phyloP scores from a whole-genome alignment of 2,329 filamentous ascomycete species.

The Pseudogymnoascus sp. region DNA sequence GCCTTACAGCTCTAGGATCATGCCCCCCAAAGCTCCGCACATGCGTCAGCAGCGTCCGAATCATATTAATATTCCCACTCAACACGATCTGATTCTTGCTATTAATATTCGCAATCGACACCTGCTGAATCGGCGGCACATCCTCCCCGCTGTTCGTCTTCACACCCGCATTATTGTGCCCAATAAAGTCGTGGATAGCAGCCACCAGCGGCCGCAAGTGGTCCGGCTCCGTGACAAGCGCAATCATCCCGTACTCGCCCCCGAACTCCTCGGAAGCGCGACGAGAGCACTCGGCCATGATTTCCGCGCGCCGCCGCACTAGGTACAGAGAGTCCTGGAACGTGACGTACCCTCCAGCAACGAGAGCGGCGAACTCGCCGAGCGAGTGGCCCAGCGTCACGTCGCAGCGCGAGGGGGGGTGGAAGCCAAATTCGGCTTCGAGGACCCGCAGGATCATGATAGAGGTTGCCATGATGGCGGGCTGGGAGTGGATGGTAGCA shows the following conservation, averaged over 20 bases:
- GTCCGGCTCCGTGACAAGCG: slow-evolving; percentile 76
- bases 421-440: slow-evolving; percentile 76
- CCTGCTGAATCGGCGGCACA: slow-evolving; percentile 71
- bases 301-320: slow-evolving; percentile 68
- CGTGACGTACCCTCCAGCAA: slow-evolving; percentile 70
- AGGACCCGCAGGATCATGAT: slow-evolving; percentile 82
- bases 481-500: slow-evolving; percentile 79
- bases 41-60: slow-evolving; percentile 73
- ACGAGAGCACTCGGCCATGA: slow-evolving; percentile 70
- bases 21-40: slow-evolving; percentile 84
- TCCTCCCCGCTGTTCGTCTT: slow-evolving; percentile 61
- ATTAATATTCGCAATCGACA: slow-evolving; percentile 89
- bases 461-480: slow-evolving; percentile 91
- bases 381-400: slow-evolving; percentile 84
- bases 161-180: slow-evolving; percentile 54
- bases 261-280: slow-evolving; percentile 58
- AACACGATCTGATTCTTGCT: slow-evolving; percentile 94
- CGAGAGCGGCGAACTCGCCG: slow-evolving; percentile 86
- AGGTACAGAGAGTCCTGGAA: slow-evolving; percentile 72
- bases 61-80: slow-evolving; percentile 75
- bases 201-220: slow-evolving; percentile 62
- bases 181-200: slow-evolving; percentile 72
- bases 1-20: slow-evolving; percentile 75
- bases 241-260: slow-evolving; percentile 89
- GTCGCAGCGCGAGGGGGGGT: slow-evolving; percentile 61